Conservation (phyloP, 2,329 filamentous ascomycete species). For the Clarireedia sp. region DNA sequence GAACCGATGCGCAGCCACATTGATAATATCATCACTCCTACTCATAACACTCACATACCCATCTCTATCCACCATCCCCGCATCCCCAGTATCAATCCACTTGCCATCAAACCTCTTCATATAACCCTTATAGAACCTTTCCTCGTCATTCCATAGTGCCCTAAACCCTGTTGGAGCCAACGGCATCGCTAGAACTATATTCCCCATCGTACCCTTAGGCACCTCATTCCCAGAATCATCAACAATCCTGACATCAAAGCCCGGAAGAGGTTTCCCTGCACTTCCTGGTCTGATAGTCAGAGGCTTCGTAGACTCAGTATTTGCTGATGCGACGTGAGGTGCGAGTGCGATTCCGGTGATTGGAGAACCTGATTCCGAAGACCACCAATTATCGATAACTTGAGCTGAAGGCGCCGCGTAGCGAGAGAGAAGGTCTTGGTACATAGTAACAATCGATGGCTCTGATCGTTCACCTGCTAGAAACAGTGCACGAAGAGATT, state of each 20-base stretch:
- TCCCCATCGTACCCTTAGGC: slow-evolving; percentile 70
- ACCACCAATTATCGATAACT: slow-evolving; percentile 70
- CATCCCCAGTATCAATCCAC: slow-evolving; percentile 89
- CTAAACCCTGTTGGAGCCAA: slow-evolving; percentile 81
- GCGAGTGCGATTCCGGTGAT: slow-evolving; percentile 59
- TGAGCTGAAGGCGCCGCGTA: slow-evolving; percentile 56
- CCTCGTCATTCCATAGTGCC: slow-evolving; percentile 77
- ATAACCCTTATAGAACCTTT: slow-evolving; percentile 79
- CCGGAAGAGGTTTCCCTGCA: slow-evolving; percentile 84
- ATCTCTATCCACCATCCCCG: slow-evolving; percentile 74
- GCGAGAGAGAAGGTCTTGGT: slow-evolving; percentile 61
- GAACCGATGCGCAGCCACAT: slow-evolving; percentile 88
- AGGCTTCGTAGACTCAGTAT: slow-evolving; percentile 35
- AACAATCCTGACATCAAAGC: slow-evolving; percentile 79
- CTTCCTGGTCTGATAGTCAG: slow-evolving; percentile 70
- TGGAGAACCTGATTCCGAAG: slow-evolving; percentile 60
- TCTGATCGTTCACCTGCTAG: slow-evolving; percentile 86
- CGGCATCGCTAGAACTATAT: slow-evolving; percentile 78
- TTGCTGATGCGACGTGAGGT: slow-evolving; percentile 48
- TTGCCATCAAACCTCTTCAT: slow-evolving; percentile 70
- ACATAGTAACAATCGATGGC: slow-evolving; percentile 74
- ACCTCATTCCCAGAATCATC: slow-evolving; percentile 72
- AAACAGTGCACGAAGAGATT: slow-evolving; percentile 65
- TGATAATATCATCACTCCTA: slow-evolving; percentile 76
- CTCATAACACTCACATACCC: slow-evolving; percentile 59